phyloP scores from a whole-genome alignment of 2,329 filamentous ascomycete species.

The Colletotrichum lindemuthianum region DNA sequence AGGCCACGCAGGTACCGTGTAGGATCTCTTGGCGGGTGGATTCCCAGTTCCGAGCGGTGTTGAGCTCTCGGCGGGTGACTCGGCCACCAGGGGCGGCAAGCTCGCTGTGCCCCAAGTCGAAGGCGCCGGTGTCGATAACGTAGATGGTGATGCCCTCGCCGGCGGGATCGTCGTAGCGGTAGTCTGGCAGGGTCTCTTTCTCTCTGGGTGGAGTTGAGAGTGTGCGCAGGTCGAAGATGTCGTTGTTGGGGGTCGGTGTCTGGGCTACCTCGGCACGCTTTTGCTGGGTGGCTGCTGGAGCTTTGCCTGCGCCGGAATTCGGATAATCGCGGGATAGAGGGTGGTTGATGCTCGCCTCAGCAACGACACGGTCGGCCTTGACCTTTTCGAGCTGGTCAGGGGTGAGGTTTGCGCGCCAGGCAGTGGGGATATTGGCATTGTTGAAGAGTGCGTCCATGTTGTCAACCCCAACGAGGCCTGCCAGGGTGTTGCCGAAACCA shows the following conservation, averaged over 20 bases:
- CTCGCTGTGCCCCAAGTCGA: slow-evolving; percentile 6
- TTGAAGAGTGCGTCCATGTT: background rate
- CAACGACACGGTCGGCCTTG: background rate
- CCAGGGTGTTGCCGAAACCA: slow-evolving; percentile 11
- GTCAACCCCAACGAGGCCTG: slow-evolving; percentile 3
- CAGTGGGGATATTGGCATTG: background rate
- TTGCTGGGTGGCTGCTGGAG: background rate
- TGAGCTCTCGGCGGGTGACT: slow-evolving; percentile 3
- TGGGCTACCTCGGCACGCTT: slow-evolving; percentile 9
- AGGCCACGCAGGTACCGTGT: slow-evolving; percentile 11
- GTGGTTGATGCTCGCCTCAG: background rate
- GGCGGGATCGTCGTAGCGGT: slow-evolving; percentile 10
- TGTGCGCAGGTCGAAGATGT: slow-evolving; percentile 7
- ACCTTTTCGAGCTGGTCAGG: slow-evolving; percentile 2
- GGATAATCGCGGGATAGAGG: background rate
- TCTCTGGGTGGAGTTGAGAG: slow-evolving; percentile 10
- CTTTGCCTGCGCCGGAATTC: background rate
- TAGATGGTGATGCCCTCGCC: slow-evolving; percentile 16
- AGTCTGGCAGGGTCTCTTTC: background rate
- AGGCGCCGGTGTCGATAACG: slow-evolving; percentile 5
- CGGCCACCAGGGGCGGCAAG: background rate
- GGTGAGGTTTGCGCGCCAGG: slow-evolving; percentile 1
- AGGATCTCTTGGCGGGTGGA: background rate
- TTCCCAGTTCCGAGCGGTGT: slow-evolving; percentile 7
- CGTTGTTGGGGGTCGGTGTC: background rate